Base-by-base conservation (phyloP, 78 protist species). In the Polysphondylium violaceum region DNA sequence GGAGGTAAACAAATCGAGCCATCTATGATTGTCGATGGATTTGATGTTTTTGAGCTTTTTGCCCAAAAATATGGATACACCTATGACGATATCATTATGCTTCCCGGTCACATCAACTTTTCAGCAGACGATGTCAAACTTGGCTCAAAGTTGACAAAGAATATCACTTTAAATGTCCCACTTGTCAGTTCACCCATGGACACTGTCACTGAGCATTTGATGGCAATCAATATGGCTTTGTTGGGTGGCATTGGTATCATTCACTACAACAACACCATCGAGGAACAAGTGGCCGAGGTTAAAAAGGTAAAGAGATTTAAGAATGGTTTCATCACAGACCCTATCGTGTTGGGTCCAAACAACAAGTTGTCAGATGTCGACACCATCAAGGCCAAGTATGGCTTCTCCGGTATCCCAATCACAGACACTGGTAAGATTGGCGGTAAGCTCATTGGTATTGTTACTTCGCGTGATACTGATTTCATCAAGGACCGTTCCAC, bases 161-260 rank as follows among this genome's bases (percentile, higher is more conserved):
- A 85, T 41, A 74, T 95, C 75, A 27, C 14, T 43, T 43, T 95
- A 40, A 58, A 86, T 71, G 16, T 51, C 17, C 98, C 98, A 25
- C 53, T 96, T 50, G 93, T 95, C 11, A 59, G 86, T 23, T 76
- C 94, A 14, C 97, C 98, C 41, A 98, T 98, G 99, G 99, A 98
- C 94, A 98, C 99, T 2, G 98, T 98, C 65, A 96, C 98, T 19
- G 97, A 93, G 61, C 83, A 72, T 36, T 50, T 58, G 27, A 98
- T 96, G 98, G 99, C 98, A n/a, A 90, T 97, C 76, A 88, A 76
- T 68, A 96, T 98, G 98, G 99, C 99, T 14, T 92, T 94, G 71
- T 55, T 71, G 33, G 99, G 99, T 38, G 99, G 99, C 27, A 87
- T 98, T 33, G 99, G 99, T 69, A 94, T 98, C 61, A 69, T 98